Evolutionary conservation across 73 alveolate genomes (phyloP).

Genomic region (Stentor roeselii): DNA sequence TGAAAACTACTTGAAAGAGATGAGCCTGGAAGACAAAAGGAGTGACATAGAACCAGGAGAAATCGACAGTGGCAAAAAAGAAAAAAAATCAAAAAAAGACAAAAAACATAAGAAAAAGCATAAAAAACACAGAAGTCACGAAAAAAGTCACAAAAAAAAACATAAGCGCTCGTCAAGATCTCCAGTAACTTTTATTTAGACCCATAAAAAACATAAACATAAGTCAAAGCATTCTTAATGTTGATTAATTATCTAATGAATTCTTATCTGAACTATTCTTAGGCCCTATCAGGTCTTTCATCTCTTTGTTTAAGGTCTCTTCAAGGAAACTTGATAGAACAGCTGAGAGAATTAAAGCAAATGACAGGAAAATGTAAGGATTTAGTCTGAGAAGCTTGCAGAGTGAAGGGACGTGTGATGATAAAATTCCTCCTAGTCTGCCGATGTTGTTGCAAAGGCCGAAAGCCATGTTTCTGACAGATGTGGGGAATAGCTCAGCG

Average conservation of each 20-base stretch:
- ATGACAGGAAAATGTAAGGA: neutral
- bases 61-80: too few relatives aligned
- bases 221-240: neutral
- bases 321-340: neutral
- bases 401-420: neutral
- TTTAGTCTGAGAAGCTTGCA: neutral
- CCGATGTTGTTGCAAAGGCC: neutral
- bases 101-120: neutral
- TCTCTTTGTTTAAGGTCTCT: neutral
- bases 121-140: neutral
- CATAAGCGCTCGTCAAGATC: conserved; percentile 10
- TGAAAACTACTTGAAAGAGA: neutral
- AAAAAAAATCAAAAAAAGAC: neutral
- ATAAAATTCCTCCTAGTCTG: neutral
- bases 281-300: neutral
- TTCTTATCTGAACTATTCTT: too few relatives aligned
- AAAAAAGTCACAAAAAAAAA: neutral
- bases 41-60: conserved; percentile 25
- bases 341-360: neutral
- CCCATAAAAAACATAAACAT: conserved; percentile 21
- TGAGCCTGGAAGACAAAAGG: conserved; percentile 17
- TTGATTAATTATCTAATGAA: too few relatives aligned
- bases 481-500: neutral
- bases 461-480: neutral
- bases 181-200: conserved; percentile 13